Conservation (phyloP, 805 yeast genomes). For the Candida koratica region DNA sequence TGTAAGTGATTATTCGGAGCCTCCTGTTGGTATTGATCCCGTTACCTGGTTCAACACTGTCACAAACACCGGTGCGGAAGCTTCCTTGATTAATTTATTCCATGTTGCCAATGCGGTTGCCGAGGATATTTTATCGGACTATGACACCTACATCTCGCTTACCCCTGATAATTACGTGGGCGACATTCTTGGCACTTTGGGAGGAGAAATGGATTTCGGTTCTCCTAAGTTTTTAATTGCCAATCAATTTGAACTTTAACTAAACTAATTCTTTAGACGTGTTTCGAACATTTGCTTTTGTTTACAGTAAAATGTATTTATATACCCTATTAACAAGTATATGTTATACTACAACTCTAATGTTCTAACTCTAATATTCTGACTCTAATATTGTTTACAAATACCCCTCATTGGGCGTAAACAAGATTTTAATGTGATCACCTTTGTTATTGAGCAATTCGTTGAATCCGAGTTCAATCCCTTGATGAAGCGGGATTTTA, state of each 20-base stretch:
- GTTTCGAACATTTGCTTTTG: too few relatives aligned
- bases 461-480: conserved; percentile 50
- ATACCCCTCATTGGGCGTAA: too few relatives aligned
- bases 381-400: too few relatives aligned
- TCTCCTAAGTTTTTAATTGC: conserved; percentile 15
- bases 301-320: too few relatives aligned
- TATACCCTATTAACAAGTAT: too few relatives aligned
- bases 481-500: conserved; percentile 46
- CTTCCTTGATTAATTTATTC: conserved; percentile 49
- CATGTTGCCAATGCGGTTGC: conserved; percentile 53
- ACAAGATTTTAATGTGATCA: conserved; percentile 50
- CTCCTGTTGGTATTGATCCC: conserved; percentile 45
- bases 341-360: too few relatives aligned
- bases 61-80: conserved; percentile 48
- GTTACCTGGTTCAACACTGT: conserved; percentile 48
- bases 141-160: conserved; percentile 34
- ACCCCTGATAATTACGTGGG: conserved; percentile 54
- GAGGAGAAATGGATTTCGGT: conserved; percentile 40
- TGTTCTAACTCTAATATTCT: too few relatives aligned
- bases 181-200: conserved; percentile 55
- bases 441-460: conserved; percentile 52
- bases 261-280: too few relatives aligned
- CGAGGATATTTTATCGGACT: conserved; percentile 48
- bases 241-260: too few relatives aligned
- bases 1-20: conserved; percentile 55